Evolutionary conservation across 495 filamentous ascomycete species (phyloP).

Genomic region (Xylaria cubensis): DNA sequence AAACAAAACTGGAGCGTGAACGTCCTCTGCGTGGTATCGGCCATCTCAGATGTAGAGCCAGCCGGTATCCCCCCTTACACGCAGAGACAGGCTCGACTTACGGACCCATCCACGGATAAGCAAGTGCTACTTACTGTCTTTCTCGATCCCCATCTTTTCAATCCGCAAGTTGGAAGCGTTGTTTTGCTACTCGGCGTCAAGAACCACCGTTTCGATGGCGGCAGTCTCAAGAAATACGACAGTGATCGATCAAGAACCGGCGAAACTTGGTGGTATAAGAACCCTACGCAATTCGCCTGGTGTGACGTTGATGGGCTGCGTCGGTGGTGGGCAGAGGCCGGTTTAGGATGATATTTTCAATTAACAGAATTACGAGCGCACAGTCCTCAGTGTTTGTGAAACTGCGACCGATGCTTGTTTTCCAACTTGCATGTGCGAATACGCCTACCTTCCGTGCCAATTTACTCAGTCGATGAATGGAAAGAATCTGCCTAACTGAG

Average conservation of each 20-base stretch:
- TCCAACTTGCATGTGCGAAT: no score
- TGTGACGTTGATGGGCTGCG: constrained; percentile 48
- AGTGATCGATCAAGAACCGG: constrained; percentile 45
- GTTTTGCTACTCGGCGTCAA: constrained; percentile 54
- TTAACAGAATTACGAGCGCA: not conserved
- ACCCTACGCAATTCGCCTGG: constrained; percentile 47
- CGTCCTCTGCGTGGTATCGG: constrained; percentile 50
- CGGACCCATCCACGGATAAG: constrained; percentile 50
- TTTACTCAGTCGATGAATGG: not conserved
- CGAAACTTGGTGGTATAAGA: constrained; percentile 52
- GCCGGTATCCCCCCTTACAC: constrained; percentile 45
- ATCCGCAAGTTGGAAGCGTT: constrained; percentile 47
- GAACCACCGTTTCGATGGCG: constrained; percentile 56
- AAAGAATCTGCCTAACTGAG: not conserved
- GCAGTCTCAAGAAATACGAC: constrained; percentile 54
- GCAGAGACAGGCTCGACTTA: constrained; percentile 51
- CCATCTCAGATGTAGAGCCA: constrained; percentile 48
- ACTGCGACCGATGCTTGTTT: not conserved
- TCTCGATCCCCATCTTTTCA: constrained; percentile 51
- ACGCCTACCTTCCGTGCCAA: no score
- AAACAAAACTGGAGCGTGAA: constrained; percentile 59
- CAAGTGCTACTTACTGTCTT: constrained; percentile 53
- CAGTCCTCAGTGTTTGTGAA: not conserved
- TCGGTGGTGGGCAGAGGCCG: constrained; percentile 47
- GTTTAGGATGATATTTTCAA: no score